A percentile compares a stretch with the other conserved stretches of the same genome.
Conservation (phyloP, 345 rosid species). For the Kernera saxatilis region DNA sequence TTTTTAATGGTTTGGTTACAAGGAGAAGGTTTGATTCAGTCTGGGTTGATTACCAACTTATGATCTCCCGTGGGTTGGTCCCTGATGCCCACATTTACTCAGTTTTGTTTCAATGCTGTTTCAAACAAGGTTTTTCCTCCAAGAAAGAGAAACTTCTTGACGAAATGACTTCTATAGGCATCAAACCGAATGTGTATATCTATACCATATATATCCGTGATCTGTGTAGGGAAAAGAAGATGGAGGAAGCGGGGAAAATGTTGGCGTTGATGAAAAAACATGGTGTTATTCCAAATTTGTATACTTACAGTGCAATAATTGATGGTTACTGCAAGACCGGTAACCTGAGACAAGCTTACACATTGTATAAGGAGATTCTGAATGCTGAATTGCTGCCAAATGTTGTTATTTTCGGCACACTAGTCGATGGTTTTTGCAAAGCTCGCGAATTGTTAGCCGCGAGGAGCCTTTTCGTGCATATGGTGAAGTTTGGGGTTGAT, state of each 20-base stretch:
- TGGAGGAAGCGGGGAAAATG: conserved; percentile 44
- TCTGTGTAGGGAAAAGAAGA: conserved; percentile 39
- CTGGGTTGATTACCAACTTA: conserved; percentile 42
- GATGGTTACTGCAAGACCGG: conserved; percentile 51
- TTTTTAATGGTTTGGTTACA: conserved; percentile 52
- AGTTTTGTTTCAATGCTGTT: conserved; percentile 47
- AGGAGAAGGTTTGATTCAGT: conserved; percentile 35
- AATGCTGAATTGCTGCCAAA: conserved; percentile 43
- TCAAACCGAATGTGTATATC: conserved; percentile 48
- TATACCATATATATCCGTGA: conserved; percentile 45
- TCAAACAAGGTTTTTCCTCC: conserved; percentile 41
- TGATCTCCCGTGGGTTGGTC: conserved; percentile 46
- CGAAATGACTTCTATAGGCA: conserved; percentile 43
- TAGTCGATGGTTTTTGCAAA: conserved; percentile 58
- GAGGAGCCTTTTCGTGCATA: conserved; percentile 41
- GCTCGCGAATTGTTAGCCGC: conserved; percentile 39
- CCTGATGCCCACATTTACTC: conserved; percentile 57
- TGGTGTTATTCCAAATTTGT: conserved; percentile 45
- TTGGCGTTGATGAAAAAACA: conserved; percentile 38
- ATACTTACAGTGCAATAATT: conserved; percentile 47
- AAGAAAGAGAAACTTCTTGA: conserved; percentile 41
- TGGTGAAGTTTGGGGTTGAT: conserved; percentile 51
- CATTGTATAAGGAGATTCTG: conserved; percentile 39
- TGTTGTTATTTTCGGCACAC: conserved; percentile 49
- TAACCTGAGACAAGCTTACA: conserved; percentile 36